phyloP scores from a whole-genome alignment of 768 basidiomycete genomes.

The Suillus weaverae region DNA sequence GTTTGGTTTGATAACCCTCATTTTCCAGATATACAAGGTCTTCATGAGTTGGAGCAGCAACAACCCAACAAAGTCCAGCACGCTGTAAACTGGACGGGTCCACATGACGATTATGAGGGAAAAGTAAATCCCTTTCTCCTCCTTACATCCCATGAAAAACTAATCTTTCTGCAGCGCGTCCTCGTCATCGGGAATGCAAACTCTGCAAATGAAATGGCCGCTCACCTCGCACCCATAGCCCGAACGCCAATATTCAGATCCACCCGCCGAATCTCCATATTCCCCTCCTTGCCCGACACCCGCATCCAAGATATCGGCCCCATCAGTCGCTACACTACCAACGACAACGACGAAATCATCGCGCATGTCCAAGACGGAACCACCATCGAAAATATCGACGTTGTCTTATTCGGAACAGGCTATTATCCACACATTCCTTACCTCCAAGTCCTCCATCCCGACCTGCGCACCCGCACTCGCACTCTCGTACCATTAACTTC shows the following conservation, averaged over 20 bases:
- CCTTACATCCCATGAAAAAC: neutral
- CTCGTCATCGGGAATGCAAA: constrained; percentile 53
- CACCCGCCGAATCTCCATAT: constrained; percentile 43
- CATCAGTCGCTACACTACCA: constrained; percentile 34
- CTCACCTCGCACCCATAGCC: constrained; percentile 42
- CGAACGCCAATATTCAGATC: constrained; percentile 46
- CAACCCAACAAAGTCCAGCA: constrained; percentile 40
- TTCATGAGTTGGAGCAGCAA: constrained; percentile 35
- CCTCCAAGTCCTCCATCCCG: constrained; percentile 32
- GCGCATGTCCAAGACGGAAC: constrained; percentile 40
- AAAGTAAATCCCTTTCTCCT: constrained; percentile 22
- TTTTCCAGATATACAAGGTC: constrained; percentile 44
- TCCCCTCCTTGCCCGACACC: constrained; percentile 42
- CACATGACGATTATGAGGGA: constrained; percentile 31
- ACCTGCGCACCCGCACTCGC: neutral
- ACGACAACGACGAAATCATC: constrained; percentile 26
- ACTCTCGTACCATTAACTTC: constrained; percentile 31
- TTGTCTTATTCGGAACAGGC: constrained; percentile 48
- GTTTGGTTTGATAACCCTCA: constrained; percentile 48
- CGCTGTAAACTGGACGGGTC: constrained; percentile 43
- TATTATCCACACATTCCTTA: constrained; percentile 44
- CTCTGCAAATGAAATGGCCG: constrained; percentile 53
- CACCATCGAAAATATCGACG: constrained; percentile 40
- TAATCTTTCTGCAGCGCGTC: constrained; percentile 33
- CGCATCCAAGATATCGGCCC: constrained; percentile 45